Evolutionary conservation across 352 stramenopile genomes (phyloP).

Genomic region (Thraustochytrium striatum): DNA sequence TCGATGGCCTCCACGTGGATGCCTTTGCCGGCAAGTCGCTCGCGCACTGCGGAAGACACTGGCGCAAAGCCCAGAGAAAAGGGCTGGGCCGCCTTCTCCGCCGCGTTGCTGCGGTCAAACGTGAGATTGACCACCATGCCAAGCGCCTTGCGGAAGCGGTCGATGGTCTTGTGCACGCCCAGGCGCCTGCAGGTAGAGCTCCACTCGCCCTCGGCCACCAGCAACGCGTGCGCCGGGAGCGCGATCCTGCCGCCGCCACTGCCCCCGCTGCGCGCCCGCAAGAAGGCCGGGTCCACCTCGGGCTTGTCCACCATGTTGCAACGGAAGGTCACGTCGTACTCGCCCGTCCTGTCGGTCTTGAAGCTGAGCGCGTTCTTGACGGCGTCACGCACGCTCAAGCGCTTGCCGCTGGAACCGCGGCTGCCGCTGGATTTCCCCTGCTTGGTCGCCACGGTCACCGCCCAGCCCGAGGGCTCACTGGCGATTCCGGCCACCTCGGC

Average conservation of each 20-base stretch:
- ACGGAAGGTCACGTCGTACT: slow-evolving; percentile 31
- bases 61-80: slow-evolving; percentile 4
- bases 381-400: not conserved
- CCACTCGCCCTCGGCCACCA: slow-evolving; percentile 42
- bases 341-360: not conserved
- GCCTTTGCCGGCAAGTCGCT: not conserved
- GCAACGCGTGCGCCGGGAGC: not conserved
- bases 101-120: slow-evolving; percentile 61
- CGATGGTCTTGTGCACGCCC: slow-evolving; percentile 14
- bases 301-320: slow-evolving; percentile 32
- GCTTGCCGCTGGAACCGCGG: not conserved
- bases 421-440: not conserved
- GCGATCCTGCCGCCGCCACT: too few relatives aligned
- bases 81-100: slow-evolving; percentile 52
- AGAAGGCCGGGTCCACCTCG: slow-evolving; percentile 1
- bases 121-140: slow-evolving; percentile 74
- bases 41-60: not conserved
- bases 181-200: not conserved
- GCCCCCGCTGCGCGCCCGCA: too few relatives aligned
- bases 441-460: not conserved
- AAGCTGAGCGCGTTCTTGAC: slow-evolving; percentile 11
- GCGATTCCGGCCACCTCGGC: not conserved
- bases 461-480: not conserved
- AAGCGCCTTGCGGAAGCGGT: slow-evolving; percentile 64
- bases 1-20: too few relatives aligned